These are phyloP conservation scores for Arachis stenosperma DNA, from an alignment of 306 rosid species.

Conservation along the genomic window DNA sequence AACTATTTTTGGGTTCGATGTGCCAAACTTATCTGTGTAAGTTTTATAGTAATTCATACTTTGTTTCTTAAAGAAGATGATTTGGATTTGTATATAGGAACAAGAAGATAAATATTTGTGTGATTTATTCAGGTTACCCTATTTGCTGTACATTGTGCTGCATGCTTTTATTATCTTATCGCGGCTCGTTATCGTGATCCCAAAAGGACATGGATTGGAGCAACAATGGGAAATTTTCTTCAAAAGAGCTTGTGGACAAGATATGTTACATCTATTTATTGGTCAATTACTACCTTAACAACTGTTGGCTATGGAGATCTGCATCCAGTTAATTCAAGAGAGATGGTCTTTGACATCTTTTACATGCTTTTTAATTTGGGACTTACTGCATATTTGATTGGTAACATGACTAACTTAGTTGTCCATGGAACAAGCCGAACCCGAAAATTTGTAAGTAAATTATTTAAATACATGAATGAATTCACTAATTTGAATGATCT, in stretches of 20 bases:
- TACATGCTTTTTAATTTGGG: slow-evolving; percentile 92
- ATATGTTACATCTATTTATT: slow-evolving; percentile 79
- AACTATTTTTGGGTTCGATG: slow-evolving; percentile 94
- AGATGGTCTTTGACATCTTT: slow-evolving; percentile 84
- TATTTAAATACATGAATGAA: background rate
- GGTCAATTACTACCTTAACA: slow-evolving; percentile 92
- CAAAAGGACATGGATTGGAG: slow-evolving; percentile 74
- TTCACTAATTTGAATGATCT: background rate
- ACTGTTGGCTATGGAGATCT: slow-evolving; percentile 94
- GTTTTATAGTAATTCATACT: slow-evolving; percentile 29
- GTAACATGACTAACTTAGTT: slow-evolving; percentile 96
- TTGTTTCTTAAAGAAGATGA: background rate
- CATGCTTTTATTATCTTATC: slow-evolving; percentile 81
- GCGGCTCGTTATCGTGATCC: slow-evolving; percentile 83
- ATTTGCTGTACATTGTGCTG: slow-evolving; percentile 86
- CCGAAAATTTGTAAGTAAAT: slow-evolving; percentile 76
- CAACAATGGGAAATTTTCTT: slow-evolving; percentile 53
- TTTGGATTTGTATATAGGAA: background rate
- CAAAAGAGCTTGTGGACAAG: slow-evolving; percentile 63
- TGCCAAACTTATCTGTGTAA: slow-evolving; percentile 84
- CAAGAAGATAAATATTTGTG: slow-evolving; percentile 1
- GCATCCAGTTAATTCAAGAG: slow-evolving; percentile 87
- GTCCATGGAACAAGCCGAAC: slow-evolving; percentile 95
- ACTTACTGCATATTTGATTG: slow-evolving; percentile 90
- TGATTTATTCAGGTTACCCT: slow-evolving; percentile 72